A percentile compares a stretch with the other conserved stretches of the same genome.
phyloP scores from a whole-genome alignment of 352 stramenopile genomes.

The Pythium oligandrum region DNA sequence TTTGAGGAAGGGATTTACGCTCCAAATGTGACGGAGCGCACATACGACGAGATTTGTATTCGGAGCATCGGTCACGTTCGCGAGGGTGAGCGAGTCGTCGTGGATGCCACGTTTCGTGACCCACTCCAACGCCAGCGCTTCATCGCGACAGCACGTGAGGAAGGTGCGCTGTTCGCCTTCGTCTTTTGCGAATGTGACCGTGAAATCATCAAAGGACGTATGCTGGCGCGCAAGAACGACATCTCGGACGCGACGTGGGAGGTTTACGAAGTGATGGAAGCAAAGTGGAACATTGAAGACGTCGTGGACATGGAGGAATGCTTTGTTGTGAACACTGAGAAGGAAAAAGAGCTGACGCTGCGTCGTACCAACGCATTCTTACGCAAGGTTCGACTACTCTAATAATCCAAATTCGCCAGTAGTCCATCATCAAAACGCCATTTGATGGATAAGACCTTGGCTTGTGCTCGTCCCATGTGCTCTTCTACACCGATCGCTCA shows the following conservation, averaged over 20 bases:
- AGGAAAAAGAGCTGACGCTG: conserved; percentile 61
- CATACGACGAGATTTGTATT: conserved; percentile 60
- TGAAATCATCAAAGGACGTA: conserved; percentile 57
- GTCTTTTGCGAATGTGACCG: conserved; percentile 63
- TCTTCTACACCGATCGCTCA: too few species aligned
- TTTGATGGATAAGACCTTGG: too few species aligned
- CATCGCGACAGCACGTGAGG: conserved; percentile 28
- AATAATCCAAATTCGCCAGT: conserved; percentile 5
- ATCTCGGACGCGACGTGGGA: conserved; percentile 66
- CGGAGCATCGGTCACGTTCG: conserved; percentile 28
- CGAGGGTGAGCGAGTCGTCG: conserved; percentile 45
- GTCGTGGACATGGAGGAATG: conserved; percentile 31
- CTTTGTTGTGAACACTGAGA: conserved; percentile 60
- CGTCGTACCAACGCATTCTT: conserved; percentile 48
- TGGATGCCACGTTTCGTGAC: conserved; percentile 64
- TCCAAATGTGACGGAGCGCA: conserved; percentile 45
- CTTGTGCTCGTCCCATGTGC: too few species aligned
- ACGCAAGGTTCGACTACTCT: conserved; percentile 49
- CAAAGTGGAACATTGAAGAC: conserved; percentile 34
- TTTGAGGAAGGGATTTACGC: conserved; percentile 64
- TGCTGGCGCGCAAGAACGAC: conserved; percentile 55
- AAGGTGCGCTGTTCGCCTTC: conserved; percentile 49
- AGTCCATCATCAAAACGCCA: neutral
- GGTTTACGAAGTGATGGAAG: conserved; percentile 65
- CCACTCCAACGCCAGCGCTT: conserved; percentile 35